A percentile compares a stretch with the other conserved stretches of the same genome.
These are phyloP conservation scores for Monosiga brevicollis DNA, from an alignment of 78 protist genomes.

Conservation along the genomic window DNA sequence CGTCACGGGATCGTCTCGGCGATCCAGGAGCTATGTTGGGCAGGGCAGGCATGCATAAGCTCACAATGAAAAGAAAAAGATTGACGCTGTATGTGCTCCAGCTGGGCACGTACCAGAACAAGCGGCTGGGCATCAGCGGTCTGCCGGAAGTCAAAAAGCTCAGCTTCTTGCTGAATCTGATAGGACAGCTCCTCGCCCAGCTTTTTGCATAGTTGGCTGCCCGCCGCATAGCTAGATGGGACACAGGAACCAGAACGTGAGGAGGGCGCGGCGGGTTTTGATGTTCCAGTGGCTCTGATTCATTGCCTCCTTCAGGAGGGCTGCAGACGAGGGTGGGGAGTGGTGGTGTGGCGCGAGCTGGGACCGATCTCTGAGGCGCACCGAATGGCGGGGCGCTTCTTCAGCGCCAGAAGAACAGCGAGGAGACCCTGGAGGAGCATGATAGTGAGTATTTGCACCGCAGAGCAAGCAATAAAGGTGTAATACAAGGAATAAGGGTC, in stretches of 20 bases:
- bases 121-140: conserved; percentile 49
- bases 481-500: background rate
- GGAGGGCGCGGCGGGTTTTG: too few relatives aligned
- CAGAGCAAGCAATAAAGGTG: background rate
- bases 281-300: too few relatives aligned
- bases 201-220: background rate
- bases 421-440: conserved; percentile 31
- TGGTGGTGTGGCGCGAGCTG: too few relatives aligned
- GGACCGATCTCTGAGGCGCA: too few relatives aligned
- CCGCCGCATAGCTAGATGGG: background rate
- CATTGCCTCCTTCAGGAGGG: too few relatives aligned
- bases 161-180: conserved; percentile 35
- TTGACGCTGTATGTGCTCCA: too few relatives aligned
- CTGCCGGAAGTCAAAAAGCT: conserved; percentile 60
- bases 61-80: background rate
- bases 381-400: conserved; percentile 26
- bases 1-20: conserved; percentile 89
- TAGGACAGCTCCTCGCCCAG: conserved; percentile 27
- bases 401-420: conserved; percentile 27
- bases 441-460: too few relatives aligned
- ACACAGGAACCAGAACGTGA: too few relatives aligned
- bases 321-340: too few relatives aligned
- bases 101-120: background rate
- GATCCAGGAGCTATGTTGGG: conserved; percentile 70
- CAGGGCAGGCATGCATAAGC: conserved; percentile 3